These are phyloP conservation scores for Leccinum olivaceopallidum DNA, from an alignment of 768 basidiomycete species.

Conservation along the genomic window DNA sequence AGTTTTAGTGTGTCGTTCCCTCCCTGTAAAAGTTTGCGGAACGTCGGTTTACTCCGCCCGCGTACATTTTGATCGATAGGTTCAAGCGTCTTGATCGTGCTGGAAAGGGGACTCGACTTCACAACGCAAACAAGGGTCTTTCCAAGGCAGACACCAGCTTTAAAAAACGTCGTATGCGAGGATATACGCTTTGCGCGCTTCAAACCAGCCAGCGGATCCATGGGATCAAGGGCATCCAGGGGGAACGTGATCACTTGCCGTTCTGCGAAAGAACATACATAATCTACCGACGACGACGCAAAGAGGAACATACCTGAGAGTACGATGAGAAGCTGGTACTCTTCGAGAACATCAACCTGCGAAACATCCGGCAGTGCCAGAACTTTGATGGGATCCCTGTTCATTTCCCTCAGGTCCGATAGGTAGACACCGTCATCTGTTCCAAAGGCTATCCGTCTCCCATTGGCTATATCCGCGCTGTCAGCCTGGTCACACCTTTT, in stretches of 20 bases:
- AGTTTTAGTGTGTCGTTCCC: constrained; percentile 91
- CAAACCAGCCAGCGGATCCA: constrained; percentile 87
- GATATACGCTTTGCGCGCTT: constrained; percentile 96
- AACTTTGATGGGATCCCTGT: constrained; percentile 86
- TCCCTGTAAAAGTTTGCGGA: constrained; percentile 91
- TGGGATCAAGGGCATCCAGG: constrained; percentile 85
- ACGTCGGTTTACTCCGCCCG: constrained; percentile 84
- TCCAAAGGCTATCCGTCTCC: constrained; percentile 90
- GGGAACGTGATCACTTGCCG: constrained; percentile 96
- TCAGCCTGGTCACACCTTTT: constrained; percentile 1
- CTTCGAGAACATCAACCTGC: constrained; percentile 95
- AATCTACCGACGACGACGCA: background rate
- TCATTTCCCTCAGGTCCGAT: constrained; percentile 77
- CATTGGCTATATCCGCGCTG: constrained; percentile 55
- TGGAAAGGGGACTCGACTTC: constrained; percentile 92
- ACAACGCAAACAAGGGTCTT: constrained; percentile 96
- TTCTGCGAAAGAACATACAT: constrained; percentile 49
- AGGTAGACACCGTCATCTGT: constrained; percentile 97
- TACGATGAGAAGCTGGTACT: constrained; percentile 94
- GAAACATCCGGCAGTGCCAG: constrained; percentile 85
- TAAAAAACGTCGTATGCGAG: constrained; percentile 97
- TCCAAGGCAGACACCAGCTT: constrained; percentile 90
- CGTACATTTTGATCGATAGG: constrained; percentile 89
- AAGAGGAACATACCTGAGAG: constrained; percentile 71
- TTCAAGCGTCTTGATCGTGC: constrained; percentile 96